phyloP scores from a whole-genome alignment of 148 eudicot genomes.

The Rhododendron griersonianum region DNA sequence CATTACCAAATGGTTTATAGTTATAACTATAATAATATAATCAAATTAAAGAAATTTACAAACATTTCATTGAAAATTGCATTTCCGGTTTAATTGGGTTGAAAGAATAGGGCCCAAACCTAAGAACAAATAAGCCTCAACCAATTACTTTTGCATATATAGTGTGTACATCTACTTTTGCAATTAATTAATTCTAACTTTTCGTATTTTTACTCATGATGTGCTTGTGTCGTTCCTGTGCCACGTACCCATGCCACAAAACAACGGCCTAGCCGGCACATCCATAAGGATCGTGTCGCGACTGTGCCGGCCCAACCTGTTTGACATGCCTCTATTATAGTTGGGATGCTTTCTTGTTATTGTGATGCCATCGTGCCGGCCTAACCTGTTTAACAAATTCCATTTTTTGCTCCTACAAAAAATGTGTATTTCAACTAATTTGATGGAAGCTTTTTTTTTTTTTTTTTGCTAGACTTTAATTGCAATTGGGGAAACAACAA shows the following conservation, averaged over 20 bases:
- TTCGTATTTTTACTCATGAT: neutral
- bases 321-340: neutral
- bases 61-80: neutral
- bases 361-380: neutral
- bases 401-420: neutral
- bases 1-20: too few relatives aligned
- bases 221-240: too few relatives aligned
- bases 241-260: too few relatives aligned
- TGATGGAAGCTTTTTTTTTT: neutral
- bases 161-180: neutral
- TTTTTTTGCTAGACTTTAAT: neutral
- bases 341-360: neutral
- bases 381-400: neutral
- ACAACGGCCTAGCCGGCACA: too few relatives aligned
- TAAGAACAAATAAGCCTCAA: too few relatives aligned
- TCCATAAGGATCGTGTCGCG: neutral
- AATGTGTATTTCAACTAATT: neutral
- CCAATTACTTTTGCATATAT: neutral
- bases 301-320: neutral
- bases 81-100: neutral
- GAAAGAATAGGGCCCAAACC: neutral
- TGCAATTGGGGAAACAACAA: constrained; percentile 3
- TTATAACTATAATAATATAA: too few relatives aligned
- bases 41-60: too few relatives aligned
- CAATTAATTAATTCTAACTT: too few relatives aligned